Evolutionary conservation across 305 asterid species (phyloP), one percentile per base, ranked within the genome.

Genomic region (Fraxinus nigra): DNA sequence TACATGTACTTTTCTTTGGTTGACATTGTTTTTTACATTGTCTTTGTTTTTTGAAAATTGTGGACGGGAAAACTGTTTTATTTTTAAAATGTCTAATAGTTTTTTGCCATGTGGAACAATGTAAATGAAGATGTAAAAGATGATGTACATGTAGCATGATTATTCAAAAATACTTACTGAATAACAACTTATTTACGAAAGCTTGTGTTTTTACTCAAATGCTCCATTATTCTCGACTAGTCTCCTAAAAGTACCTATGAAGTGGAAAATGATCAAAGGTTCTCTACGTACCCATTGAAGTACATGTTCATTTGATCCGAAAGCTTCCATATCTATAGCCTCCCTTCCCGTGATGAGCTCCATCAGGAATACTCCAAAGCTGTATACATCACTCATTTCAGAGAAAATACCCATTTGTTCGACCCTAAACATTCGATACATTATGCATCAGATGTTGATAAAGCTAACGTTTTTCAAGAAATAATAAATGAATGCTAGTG

Each of bases 331-430:
- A 63, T 86, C 81, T 3, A 85, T 82, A 38, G 89, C 89, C 77
- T 92, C 92, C 80, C 82, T 87, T 61, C 95, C 96, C 4, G 91
- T 88, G 76, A 91, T 75, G 80, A 92, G 93, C 91, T 94, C 98
- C 81, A 89, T 26, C 7, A 94, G 86, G 82, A 94, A 92, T 18
- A 94, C 81, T 0, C 98, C 98, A 9, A 91, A 94, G 91, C 97
- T 90, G 87, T 92, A 92, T 28, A 91, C 88, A 65, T 94, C 97
- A 48, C 79, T 91, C 72, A 72, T 59, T 76, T 90, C 95, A 30
- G 59, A 61, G 38, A 76, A 70, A 14, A 72, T 48, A 18, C 82
- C 88, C 8, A 14, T 38, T 38, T 74, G 81, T 46, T 79, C 88
- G 56, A 86, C 83, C 93, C 97, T 91, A 72, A 67, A 65, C 40